Base-by-base conservation (phyloP, 2,329 filamentous ascomycete species). In the Nemania diffusa region DNA sequence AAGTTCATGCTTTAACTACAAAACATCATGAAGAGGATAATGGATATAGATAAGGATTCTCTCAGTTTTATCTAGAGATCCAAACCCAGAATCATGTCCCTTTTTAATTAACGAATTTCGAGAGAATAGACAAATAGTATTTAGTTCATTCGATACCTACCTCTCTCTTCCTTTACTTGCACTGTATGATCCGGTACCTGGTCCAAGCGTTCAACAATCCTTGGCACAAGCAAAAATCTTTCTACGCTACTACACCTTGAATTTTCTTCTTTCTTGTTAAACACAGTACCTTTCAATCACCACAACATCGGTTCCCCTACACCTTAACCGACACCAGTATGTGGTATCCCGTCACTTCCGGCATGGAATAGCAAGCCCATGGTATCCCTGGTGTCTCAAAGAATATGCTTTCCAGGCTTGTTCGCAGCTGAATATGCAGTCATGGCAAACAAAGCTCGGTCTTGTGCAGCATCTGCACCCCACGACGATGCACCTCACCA, bases 191-290 rank as follows among this genome's bases (percentile, higher is more conserved):
- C 32, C 5, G n/a, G 9, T 34, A 17, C 40, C 34, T 62, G 51
- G 51, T 53, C 58, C 58, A 61, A 61, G 58, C 58, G 51, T 44
- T 15, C 37, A 11, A n/a, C 11, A 32, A n/a, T 22, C 20, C 42
- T 50, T 62, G 55, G 46, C 64, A 26, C 34, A 20, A 52, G 5
- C 6, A 59, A 51, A 59, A 65, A 55, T 53, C 51, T 60, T 40
- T 55, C 37, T 42, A 40, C 50, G 42, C 57, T 60, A 56, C 55
- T 46, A 57, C 27, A 51, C 2, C 22, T 24, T 34, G 1, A 17
- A 37, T 17, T 26, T 11, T 60, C 17, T 29, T 40, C 32, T 11
- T 15, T 48, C 40, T 20, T 7, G 1, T 11, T 15, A 17, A 42
- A 46, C 42, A 59, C 42, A 48, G 34, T 24, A 8, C 26, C 17